A percentile compares a stretch with the other conserved stretches of the same genome.
Evolutionary conservation across 352 stramenopile species (phyloP).

Genomic region (Pythium volutum): DNA sequence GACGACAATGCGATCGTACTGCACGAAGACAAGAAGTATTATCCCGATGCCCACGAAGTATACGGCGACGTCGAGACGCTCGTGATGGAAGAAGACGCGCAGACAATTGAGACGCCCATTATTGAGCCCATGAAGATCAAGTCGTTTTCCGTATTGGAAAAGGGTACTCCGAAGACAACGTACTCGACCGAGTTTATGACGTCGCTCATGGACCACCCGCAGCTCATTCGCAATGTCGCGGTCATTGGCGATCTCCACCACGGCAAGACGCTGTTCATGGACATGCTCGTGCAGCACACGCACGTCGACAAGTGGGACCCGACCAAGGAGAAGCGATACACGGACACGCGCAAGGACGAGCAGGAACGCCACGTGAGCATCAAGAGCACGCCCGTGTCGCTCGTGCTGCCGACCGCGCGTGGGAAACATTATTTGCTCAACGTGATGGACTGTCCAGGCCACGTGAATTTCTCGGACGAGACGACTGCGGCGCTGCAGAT

Average conservation of each 20-base stretch:
- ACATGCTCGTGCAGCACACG: conserved; percentile 91
- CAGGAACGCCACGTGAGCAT: conserved; percentile 96
- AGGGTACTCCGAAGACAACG: conserved; percentile 73
- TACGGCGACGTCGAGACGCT: conserved; percentile 96
- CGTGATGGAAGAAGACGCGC: conserved; percentile 98
- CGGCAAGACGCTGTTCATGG: conserved; percentile 92
- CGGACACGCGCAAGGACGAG: conserved; percentile 96
- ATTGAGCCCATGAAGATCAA: conserved; percentile 96
- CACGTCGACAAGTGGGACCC: conserved; percentile 82
- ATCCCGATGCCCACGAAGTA: conserved; percentile 96
- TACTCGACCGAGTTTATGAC: conserved; percentile 91
- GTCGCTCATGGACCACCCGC: conserved; percentile 87
- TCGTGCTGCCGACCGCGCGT: conserved; percentile 91
- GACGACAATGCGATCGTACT: conserved; percentile 95
- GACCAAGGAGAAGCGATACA: conserved; percentile 87
- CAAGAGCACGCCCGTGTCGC: conserved; percentile 95
- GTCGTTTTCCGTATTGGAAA: conserved; percentile 89
- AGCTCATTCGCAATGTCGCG: conserved; percentile 92
- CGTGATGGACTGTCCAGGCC: conserved; percentile 95
- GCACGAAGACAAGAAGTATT: conserved; percentile 99
- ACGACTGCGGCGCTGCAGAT: conserved; percentile 91
- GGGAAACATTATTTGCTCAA: conserved; percentile 97
- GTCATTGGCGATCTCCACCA: conserved; percentile 98
- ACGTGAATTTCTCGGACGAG: conserved; percentile 98
- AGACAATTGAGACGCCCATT: conserved; percentile 98